Base-by-base conservation (phyloP, 495 filamentous ascomycete genomes). In the Talaromyces wortmannii region DNA sequence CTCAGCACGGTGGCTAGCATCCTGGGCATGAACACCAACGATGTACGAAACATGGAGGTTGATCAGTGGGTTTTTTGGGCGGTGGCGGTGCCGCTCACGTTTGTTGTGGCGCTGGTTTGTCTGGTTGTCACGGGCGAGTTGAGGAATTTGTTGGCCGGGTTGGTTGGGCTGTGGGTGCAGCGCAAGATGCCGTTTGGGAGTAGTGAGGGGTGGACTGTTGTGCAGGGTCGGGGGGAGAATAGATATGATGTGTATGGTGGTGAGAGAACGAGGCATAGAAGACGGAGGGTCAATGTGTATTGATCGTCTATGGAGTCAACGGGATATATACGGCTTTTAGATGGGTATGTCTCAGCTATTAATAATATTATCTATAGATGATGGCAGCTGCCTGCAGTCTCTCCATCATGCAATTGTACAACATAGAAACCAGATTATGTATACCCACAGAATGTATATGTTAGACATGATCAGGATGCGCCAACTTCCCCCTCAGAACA, bases 11-110 rank as follows among this genome's bases (percentile, higher is more conserved):
- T 78, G 5, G 64, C 72, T 0, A 64, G 67, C 50, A 65, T 70
- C 50, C 52, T 75, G 2, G 73, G 73, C 5, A 79, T 78, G 75
- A 79, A 79, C 57, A 74, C 77, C 44, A 63, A 57, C 52, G 78
- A 80, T 58, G 60, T 81, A 5, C 71, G 77, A 11, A 70, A 79
- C 58, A 80, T 78, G 76, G 61, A 71, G 1, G 43, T 50, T 3
- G 67, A 60, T 0, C 77, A 81, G 61, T 67, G 69, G 65, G 59
- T 74, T 2, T 82, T 77, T 57, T 83, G 79, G 80, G 67, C 63
- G 5, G 59, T 68, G 4, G 72, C 78, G 0, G 16, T 75, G 0
- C 78, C 79, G 2, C 62, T 80, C 0, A 78, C 77, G 0, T 55
- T 71, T 1, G 32, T 70, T 2, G 67, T 80, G 16, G 23, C 58